A percentile compares a stretch with the other conserved stretches of the same genome.
Conservation (phyloP, 1,139 yeast genomes). For the Candida mesenterica region DNA sequence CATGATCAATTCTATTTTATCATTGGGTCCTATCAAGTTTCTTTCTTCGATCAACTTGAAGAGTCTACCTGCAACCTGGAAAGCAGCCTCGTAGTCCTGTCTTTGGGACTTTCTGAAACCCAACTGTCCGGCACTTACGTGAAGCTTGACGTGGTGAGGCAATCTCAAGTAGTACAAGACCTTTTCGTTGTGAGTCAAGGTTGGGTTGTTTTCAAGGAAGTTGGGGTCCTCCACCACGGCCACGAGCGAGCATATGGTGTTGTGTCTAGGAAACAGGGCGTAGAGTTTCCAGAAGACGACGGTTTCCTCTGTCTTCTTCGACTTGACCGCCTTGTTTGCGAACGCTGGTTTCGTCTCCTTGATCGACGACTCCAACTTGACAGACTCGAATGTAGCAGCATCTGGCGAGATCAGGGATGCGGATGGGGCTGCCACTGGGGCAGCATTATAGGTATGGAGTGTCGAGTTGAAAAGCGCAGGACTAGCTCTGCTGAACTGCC, state of each 20-base stretch:
- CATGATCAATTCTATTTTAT: slow-evolving; percentile 68
- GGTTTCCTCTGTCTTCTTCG: slow-evolving; percentile 24
- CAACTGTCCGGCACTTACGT: slow-evolving; percentile 67
- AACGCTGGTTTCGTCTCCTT: not conserved
- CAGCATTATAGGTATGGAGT: not conserved
- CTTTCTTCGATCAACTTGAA: slow-evolving; percentile 68
- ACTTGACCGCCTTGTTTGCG: slow-evolving; percentile 4
- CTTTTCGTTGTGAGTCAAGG: slow-evolving; percentile 65
- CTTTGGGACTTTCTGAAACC: slow-evolving; percentile 80
- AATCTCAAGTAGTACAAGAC: slow-evolving; percentile 76
- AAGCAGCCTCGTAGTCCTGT: slow-evolving; percentile 93
- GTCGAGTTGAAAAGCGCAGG: slow-evolving; percentile 1
- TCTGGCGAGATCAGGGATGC: too few relatives aligned
- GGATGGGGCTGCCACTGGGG: too few relatives aligned
- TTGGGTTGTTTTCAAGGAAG: slow-evolving; percentile 55
- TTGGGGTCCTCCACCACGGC: slow-evolving; percentile 68
- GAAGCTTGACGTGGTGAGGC: slow-evolving; percentile 70
- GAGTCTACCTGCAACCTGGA: slow-evolving; percentile 75
- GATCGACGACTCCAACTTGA: not conserved
- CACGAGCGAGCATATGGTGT: slow-evolving; percentile 74
- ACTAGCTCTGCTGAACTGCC: slow-evolving; percentile 4
- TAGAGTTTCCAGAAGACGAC: slow-evolving; percentile 66
- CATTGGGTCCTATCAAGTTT: slow-evolving; percentile 48
- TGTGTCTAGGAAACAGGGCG: slow-evolving; percentile 76
- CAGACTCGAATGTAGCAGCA: not conserved